Base-by-base conservation (phyloP, 495 filamentous ascomycete species). In the Beverwykella pulmonaria region DNA sequence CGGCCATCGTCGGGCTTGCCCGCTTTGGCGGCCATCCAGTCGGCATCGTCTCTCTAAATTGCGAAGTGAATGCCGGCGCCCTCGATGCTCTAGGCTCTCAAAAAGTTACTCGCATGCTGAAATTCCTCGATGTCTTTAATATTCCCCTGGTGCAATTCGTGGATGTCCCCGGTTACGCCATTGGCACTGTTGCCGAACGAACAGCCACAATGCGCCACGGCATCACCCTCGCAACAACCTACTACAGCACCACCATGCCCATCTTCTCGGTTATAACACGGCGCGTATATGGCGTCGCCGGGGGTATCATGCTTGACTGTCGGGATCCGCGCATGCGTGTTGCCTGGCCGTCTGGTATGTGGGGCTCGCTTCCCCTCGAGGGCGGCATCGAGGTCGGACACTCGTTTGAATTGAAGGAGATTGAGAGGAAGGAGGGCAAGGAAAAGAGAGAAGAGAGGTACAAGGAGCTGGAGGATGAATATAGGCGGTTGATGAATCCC, bases 111-210 rank as follows among this genome's bases (percentile, higher is more conserved):
- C 75, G 83, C 1, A 74, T 84, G 64, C 73, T 87, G 48, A 88
- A 87, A 66, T 76, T 87, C 67, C 85, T 83, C 63, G 86, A 88
- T 72, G 80, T 87, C 50, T 85, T 87, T 77, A 88, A 88, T 53
- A 68, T 88, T 17, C 86, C 85, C 3, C 73, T 88, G 26, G 32
- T 88, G 52, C 85, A 88, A 65, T 88, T 87, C 62, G 77, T 88
- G 25, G 85, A 88, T 72, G 78, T 86, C 27, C 74, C 85, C 19
- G 85, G 86, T 2, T 88, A 87, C 57, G 83, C 85, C 2, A 84
- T 88, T 59, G 85, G 84, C 20, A 87, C 85, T 0, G 79, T 83
- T 0, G 85, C 86, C 4, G 86, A 88, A 70, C 75, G 84, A 22
- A 83, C 81, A 1, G 84, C 84, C 17, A 86, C 84, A 0, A 88